Base-by-base conservation (phyloP, 257 asterid genomes). In the Gentiana straminea region DNA sequence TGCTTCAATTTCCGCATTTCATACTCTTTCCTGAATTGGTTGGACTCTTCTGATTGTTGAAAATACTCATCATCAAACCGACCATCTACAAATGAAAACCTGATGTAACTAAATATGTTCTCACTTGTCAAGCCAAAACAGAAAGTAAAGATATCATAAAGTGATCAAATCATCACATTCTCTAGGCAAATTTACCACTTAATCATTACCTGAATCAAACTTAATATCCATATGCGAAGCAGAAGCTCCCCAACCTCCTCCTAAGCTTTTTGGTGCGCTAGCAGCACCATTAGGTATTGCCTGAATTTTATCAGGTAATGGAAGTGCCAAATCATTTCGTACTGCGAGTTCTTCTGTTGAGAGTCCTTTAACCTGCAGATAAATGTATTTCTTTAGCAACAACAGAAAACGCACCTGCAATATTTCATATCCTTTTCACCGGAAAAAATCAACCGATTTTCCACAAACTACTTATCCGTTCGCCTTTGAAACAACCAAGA, bases 1-100 rank as follows among this genome's bases (percentile, higher is more conserved):
- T 92, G 99, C 61, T 72, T 92, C 70, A 92, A 73, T 83, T 79
- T 92, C 39, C 99, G 81, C 99, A 92, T 92, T 65, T 92, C 99
- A 69, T 92, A 88, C 81, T 88, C 99, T 78, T 84, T 88, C 78
- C 75, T 83, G 77, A 85, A 92, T 59, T 83, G 73, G 75, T 89
- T 88, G 3, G 99, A 87, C 78, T 86, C 89, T 72, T 88, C 97
- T 65, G 95, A 83, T 68, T 80, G 94, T 79, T 92, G 90, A 63
- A 85, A 92, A 77, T 83, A 92, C 63, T 92, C 99, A 72, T 67
- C 67, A 63, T 88, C 94, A 63, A 88, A 88, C 69, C 69, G 79
- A 50, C 97, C 99, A 75, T 88, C 99, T 92, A 78, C 62, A 68
- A 68, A 57, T 49, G 48, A 34, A 69, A 56, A 54, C 67, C 58